Percentiles rank a stretch among this genome's conserved stretches.
Conservation (phyloP, 129 eudicot species). For the carrot (Daucus carota) region DH1_v3.0 NC_030386.2:39169001-39169500, state of each 20-base stretch:
- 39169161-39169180: neutral
- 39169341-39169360: too few species aligned
- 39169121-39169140: neutral
- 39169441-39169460: neutral
- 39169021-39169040: conserved; percentile 84
- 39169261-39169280: neutral
- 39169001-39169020: conserved; percentile 98
- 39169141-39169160: neutral
- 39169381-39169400: neutral
- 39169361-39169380: neutral
- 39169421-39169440: neutral
- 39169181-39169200: neutral
- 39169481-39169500: neutral
- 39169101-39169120: neutral
- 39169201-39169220: neutral
- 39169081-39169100: neutral
- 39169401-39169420: neutral
- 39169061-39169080: neutral
- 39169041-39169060: conserved; percentile 66
- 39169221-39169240: neutral
- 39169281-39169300: neutral
- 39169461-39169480: neutral
- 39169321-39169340: too few species aligned
- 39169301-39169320: neutral
- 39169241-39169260: neutral